These are phyloP conservation scores for Agaricus blazei DNA, from an alignment of 768 basidiomycete species.

Conservation along the genomic window DNA sequence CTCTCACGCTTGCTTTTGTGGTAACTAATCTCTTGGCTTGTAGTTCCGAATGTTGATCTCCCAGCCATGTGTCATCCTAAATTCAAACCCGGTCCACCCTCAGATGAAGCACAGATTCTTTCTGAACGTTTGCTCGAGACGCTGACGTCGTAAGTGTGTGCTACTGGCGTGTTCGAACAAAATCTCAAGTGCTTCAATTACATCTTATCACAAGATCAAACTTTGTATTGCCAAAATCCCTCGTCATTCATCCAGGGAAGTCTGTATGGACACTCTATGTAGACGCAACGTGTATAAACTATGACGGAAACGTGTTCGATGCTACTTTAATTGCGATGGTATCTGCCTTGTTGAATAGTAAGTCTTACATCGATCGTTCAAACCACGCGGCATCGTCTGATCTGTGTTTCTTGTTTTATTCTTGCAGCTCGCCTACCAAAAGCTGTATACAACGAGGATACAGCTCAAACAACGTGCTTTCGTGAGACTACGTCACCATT, in stretches of 20 bases:
- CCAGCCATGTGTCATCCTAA: constrained; percentile 89
- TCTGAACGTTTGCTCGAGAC: constrained; percentile 79
- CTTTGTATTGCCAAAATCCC: constrained; percentile 55
- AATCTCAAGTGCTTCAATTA: background rate
- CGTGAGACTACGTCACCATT: constrained; percentile 37
- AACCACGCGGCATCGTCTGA: background rate
- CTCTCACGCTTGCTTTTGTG: background rate
- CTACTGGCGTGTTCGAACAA: background rate
- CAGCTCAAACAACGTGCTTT: constrained; percentile 56
- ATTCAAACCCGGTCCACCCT: constrained; percentile 94
- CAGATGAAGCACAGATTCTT: constrained; percentile 89
- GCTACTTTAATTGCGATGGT: constrained; percentile 85
- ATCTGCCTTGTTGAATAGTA: constrained; percentile 81
- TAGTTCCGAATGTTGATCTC: constrained; percentile 94
- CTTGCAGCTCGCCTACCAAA: constrained; percentile 62
- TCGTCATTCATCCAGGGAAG: constrained; percentile 78
- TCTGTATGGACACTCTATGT: constrained; percentile 93
- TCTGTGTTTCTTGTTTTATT: background rate
- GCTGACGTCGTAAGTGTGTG: constrained; percentile 56
- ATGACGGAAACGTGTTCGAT: constrained; percentile 94
- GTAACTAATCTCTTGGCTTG: background rate
- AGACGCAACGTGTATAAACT: constrained; percentile 94
- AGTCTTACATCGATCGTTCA: constrained; percentile 19
- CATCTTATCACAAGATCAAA: constrained; percentile 43
- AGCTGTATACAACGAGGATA: constrained; percentile 67